phyloP scores from a whole-genome alignment of 1,139 yeast species.

The Blastobotrys niveus region DNA sequence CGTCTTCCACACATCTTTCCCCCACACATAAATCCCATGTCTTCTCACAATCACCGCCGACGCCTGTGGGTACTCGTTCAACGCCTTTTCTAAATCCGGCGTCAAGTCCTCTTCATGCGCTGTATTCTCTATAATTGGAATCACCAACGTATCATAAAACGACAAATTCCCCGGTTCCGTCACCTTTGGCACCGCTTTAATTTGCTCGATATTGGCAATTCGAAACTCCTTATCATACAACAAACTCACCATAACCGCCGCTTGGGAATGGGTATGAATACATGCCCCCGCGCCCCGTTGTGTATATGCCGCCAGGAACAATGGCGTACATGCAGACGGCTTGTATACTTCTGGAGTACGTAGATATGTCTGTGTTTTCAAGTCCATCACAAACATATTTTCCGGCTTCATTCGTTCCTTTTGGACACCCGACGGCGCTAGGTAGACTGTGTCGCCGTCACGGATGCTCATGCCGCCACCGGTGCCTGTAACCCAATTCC shows the following conservation, averaged over 20 bases:
- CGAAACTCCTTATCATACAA: conserved; percentile 65
- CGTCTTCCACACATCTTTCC: conserved; percentile 87
- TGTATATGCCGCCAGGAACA: conserved; percentile 71
- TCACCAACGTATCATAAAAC: conserved; percentile 66
- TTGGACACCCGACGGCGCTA: conserved; percentile 95
- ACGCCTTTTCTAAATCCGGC: conserved; percentile 55
- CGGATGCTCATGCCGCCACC: conserved; percentile 91
- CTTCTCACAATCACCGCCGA: conserved; percentile 86
- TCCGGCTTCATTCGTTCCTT: conserved; percentile 80
- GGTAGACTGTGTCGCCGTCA: conserved; percentile 53
- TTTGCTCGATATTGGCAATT: conserved; percentile 81
- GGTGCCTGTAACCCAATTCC: conserved; percentile 93
- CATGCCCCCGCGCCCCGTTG: conserved; percentile 82
- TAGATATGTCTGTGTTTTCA: conserved; percentile 48
- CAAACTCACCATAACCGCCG: conserved; percentile 75
- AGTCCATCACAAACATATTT: conserved; percentile 74
- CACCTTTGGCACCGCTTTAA: conserved; percentile 79
- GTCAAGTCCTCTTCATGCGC: conserved; percentile 83
- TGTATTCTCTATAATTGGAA: conserved; percentile 87
- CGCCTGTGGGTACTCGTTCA: conserved; percentile 63
- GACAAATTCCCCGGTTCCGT: conserved; percentile 64
- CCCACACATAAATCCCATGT: conserved; percentile 97
- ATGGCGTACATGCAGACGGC: conserved; percentile 91
- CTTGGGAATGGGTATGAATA: conserved; percentile 89
- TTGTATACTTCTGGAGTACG: conserved; percentile 61